These are phyloP conservation scores for Calonectria naviculata DNA, from an alignment of 2,329 filamentous ascomycete genomes.

Conservation along the genomic window DNA sequence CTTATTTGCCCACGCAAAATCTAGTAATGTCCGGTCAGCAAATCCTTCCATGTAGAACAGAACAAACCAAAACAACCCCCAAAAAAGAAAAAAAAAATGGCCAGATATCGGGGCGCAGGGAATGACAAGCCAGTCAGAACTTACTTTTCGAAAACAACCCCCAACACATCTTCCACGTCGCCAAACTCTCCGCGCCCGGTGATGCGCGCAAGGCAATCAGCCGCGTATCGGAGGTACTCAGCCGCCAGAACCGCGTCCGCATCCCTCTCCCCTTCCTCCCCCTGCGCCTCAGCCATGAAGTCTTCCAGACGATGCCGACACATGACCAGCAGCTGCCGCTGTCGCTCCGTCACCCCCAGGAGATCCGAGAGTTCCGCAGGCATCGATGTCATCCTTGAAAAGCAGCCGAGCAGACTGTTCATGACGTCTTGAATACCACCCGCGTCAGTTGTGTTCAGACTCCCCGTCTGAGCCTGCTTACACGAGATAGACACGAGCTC, in stretches of 20 bases:
- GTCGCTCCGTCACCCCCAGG: conserved; percentile 89
- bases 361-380: conserved; percentile 82
- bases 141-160: conserved; percentile 98
- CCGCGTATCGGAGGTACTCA: conserved; percentile 86
- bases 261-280: conserved; percentile 54
- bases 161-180: conserved; percentile 94
- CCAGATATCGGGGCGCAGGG: conserved; percentile 13
- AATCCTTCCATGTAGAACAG: background rate
- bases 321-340: conserved; percentile 81
- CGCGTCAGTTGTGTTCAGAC: conserved; percentile 54
- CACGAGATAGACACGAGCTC: conserved; percentile 74
- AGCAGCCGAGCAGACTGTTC: conserved; percentile 72
- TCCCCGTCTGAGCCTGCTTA: conserved; percentile 61
- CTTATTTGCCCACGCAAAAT: conserved; percentile 60
- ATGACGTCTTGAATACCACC: conserved; percentile 79
- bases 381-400: conserved; percentile 77
- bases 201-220: conserved; percentile 83
- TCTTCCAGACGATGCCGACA: conserved; percentile 78
- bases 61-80: background rate
- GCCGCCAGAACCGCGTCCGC: conserved; percentile 91
- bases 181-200: conserved; percentile 87
- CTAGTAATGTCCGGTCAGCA: conserved; percentile 42
- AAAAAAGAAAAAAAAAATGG: background rate
- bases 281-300: conserved; percentile 73
- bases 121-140: conserved; percentile 45